Percentiles rank a stretch among this genome's conserved stretches.
Conservation (phyloP, 176 grass and related monocot genomes). For the Bolboschoenus planiculmis region DNA sequence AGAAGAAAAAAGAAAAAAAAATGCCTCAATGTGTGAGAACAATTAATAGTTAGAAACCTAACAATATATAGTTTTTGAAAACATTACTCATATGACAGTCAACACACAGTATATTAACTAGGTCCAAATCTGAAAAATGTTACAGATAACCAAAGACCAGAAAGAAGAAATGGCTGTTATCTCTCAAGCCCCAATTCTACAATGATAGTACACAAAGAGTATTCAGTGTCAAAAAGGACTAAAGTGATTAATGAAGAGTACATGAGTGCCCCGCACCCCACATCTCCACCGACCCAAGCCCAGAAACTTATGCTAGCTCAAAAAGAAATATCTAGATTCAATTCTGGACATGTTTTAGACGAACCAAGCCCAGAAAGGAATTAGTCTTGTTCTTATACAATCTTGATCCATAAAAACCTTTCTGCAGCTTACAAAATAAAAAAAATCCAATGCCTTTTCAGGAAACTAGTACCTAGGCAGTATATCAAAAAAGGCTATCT, state of each 20-base stretch:
- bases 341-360: not conserved
- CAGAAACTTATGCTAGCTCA: too few relatives aligned
- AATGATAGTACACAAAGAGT: not conserved
- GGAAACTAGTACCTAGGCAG: not conserved
- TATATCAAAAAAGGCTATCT: not conserved
- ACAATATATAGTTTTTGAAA: not conserved
- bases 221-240: not conserved
- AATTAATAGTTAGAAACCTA: not conserved
- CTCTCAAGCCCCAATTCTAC: not conserved
- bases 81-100: not conserved
- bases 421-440: not conserved
- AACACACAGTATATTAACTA: not conserved
- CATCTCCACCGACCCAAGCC: not conserved
- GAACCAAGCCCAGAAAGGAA: not conserved
- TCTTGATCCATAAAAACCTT: not conserved
- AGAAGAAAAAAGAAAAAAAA: not conserved
- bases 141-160: not conserved
- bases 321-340: not conserved
- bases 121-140: not conserved
- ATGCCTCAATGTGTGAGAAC: not conserved
- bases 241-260: not conserved
- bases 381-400: not conserved
- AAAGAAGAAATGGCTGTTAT: too few relatives aligned
- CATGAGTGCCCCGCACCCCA: not conserved
- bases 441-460: not conserved